A percentile compares a stretch with the other conserved stretches of the same genome.
Evolutionary conservation across 2,329 filamentous ascomycete species (phyloP).

Genomic region (Claviceps digitariae): DNA sequence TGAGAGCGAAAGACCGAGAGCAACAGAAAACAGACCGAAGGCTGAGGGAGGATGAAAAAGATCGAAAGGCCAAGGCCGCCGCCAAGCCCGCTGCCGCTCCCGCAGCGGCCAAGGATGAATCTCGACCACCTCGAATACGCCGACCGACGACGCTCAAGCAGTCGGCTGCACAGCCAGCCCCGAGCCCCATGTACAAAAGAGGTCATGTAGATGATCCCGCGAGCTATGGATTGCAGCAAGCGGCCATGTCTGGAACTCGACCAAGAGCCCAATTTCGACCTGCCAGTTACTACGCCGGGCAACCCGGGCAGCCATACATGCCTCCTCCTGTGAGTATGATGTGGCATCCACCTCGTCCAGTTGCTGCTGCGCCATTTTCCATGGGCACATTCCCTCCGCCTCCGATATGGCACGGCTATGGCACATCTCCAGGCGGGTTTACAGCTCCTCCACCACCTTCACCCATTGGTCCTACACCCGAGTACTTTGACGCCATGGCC

Average conservation of each 20-base stretch:
- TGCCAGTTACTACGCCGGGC: constrained; percentile 23
- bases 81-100: constrained; percentile 2
- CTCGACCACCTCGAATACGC: constrained; percentile 15
- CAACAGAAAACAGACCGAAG: constrained; percentile 16
- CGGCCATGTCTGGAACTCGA: constrained; percentile 17
- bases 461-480: constrained; percentile 14
- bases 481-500: constrained; percentile 16
- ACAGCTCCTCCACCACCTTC: constrained; percentile 15
- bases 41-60: constrained; percentile 12
- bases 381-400: constrained; percentile 21
- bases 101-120: constrained; percentile 10
- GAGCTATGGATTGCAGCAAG: constrained; percentile 22
- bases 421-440: constrained; percentile 13
- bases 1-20: constrained; percentile 15
- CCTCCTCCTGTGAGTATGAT: constrained; percentile 11
- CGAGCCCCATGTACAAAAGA: constrained; percentile 17
- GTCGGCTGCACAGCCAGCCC: constrained; percentile 18
- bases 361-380: constrained; percentile 10
- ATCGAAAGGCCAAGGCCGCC: constrained; percentile 1
- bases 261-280: constrained; percentile 22
- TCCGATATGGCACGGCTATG: constrained; percentile 12
- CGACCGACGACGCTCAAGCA: constrained; percentile 19
- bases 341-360: constrained; percentile 15
- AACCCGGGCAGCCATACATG: constrained; percentile 16
- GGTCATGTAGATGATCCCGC: constrained; percentile 21